These are phyloP conservation scores for Hericium alpestre DNA, from an alignment of 768 basidiomycete genomes.

Conservation along the genomic window DNA sequence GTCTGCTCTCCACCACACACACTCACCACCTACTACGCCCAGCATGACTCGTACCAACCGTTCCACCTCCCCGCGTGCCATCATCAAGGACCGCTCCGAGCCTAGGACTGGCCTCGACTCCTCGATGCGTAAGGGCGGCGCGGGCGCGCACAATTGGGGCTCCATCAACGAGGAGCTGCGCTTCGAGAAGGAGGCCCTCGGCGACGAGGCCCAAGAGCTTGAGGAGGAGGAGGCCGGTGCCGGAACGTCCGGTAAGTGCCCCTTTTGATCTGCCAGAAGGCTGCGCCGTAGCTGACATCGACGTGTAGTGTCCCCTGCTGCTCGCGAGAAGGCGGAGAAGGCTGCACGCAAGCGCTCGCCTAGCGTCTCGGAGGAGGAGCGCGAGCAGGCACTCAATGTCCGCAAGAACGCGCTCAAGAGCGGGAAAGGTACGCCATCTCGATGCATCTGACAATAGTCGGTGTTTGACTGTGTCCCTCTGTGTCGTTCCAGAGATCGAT, in stretches of 20 bases:
- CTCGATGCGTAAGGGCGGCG: slow-evolving; percentile 66
- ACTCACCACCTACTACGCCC: not conserved
- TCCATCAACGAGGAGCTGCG: slow-evolving; percentile 44
- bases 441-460: not conserved
- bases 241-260: too few relatives aligned
- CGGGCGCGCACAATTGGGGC: slow-evolving; percentile 83
- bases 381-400: slow-evolving; percentile 51
- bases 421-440: slow-evolving; percentile 27
- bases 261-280: slow-evolving; percentile 6
- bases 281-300: slow-evolving; percentile 6
- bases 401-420: slow-evolving; percentile 66
- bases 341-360: slow-evolving; percentile 21
- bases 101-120: slow-evolving; percentile 68
- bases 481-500: slow-evolving; percentile 31
- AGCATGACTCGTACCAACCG: slow-evolving; percentile 78
- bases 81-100: slow-evolving; percentile 69
- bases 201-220: slow-evolving; percentile 44
- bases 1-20: not conserved
- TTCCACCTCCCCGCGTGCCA: slow-evolving; percentile 57
- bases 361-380: slow-evolving; percentile 51
- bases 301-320: not conserved
- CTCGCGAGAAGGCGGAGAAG: not conserved
- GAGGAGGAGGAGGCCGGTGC: slow-evolving; percentile 22
- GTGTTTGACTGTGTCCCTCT: not conserved
- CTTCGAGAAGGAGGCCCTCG: slow-evolving; percentile 46